Base-by-base conservation (phyloP, 129 eudicot genomes). In the Saposhnikovia divaricata region DNA sequence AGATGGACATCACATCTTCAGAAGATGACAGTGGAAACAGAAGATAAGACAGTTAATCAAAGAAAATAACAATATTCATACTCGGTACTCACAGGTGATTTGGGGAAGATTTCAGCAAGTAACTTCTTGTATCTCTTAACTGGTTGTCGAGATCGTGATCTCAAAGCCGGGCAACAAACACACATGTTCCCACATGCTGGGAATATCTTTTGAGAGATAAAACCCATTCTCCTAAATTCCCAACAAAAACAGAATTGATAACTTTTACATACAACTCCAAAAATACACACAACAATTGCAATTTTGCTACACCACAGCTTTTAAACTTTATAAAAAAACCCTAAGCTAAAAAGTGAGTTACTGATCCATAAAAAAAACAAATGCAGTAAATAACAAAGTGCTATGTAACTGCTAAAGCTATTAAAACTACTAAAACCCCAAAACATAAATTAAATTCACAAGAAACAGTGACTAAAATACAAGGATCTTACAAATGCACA, bases 171-270 rank as follows among this genome's bases (percentile, higher is more conserved):
- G 83, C 98, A 94, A 86, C 98, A 94, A 7, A 94, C 89, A 80
- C 98, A 94, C 96, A 94, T 88, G 81, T 87, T 91, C 79, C 89
- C 98, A 87, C 98, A 94, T 87, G 97, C 98, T 68, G 98, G 97
- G 85, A 92, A 91, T 76, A 94, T 50, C 86, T 94, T 94, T 80
- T 96, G 88, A 42, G 98, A 94, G 81, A 94, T 86, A 39, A 90
- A 85, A 61, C 98, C 97, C 98, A 94, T 94, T 81, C 76, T 85
- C 88, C 96, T 88, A 50, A 84, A 85, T 63, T 78, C 42, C 40
- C 68, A 31, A 63, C 34, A 39, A 75, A 43, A 37, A 81, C 8
- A 47, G 15, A 68, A 34, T 5, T 68, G 28, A 63, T 25, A 40
- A 68, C 75, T 39, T 11, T 15, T 21, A 40, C 3, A 68, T 23